These are phyloP conservation scores for Corylus americana DNA, from an alignment of 306 rosid genomes.

Conservation along the genomic window DNA sequence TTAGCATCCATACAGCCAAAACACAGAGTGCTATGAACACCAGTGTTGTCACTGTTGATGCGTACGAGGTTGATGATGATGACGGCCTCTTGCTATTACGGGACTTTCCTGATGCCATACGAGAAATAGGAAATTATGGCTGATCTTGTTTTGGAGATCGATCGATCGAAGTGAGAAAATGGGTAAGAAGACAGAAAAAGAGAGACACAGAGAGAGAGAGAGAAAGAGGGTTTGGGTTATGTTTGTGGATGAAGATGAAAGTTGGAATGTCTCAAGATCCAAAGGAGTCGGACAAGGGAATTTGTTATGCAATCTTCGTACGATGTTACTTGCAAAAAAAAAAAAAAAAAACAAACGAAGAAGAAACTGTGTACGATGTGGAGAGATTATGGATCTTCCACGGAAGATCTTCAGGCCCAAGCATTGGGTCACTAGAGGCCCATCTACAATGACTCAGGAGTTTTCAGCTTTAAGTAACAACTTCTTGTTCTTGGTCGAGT, in stretches of 20 bases:
- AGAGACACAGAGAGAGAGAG: not conserved
- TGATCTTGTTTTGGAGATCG: not conserved
- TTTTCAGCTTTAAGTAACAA: too few species aligned
- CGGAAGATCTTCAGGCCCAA: too few species aligned
- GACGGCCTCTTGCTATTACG: constrained; percentile 60
- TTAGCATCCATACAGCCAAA: constrained; percentile 69
- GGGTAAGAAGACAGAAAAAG: not conserved
- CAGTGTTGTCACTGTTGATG: constrained; percentile 54
- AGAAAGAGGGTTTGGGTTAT: constrained; percentile 18
- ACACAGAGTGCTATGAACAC: constrained; percentile 64
- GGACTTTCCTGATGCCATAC: constrained; percentile 62
- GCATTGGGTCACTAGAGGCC: too few species aligned
- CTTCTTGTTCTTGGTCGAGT: too few species aligned
- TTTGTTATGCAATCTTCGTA: constrained; percentile 10
- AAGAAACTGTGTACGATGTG: too few species aligned
- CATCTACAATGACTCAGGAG: too few species aligned
- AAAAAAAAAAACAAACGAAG: too few species aligned
- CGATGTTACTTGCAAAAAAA: too few species aligned
- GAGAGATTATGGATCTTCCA: too few species aligned
- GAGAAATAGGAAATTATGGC: too few species aligned
- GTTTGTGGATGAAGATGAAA: constrained; percentile 28
- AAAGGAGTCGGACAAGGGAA: constrained; percentile 62
- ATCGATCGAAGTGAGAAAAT: too few species aligned
- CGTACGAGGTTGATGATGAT: constrained; percentile 50
- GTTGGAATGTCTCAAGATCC: constrained; percentile 65